Evolutionary conservation across 148 eudicot species (phyloP).

Genomic region (Amaranthus palmeri): DNA sequence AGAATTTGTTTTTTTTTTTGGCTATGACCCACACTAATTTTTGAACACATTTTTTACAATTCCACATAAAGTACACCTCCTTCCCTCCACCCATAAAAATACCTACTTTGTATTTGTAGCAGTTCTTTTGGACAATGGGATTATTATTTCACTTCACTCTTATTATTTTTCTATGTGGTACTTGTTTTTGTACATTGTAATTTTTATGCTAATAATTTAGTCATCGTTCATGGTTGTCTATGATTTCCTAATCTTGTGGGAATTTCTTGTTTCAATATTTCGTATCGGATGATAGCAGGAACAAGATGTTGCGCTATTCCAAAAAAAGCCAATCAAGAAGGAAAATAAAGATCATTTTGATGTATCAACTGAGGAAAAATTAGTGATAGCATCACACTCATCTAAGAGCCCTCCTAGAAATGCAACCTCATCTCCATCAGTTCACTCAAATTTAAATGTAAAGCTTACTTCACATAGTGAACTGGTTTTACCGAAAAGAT

Average conservation of each 20-base stretch:
- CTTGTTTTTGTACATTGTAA: too few relatives aligned
- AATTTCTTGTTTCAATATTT: neutral
- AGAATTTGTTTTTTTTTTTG: too few relatives aligned
- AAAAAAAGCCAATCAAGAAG: conserved; percentile 39
- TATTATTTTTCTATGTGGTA: too few relatives aligned
- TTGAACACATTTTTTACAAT: too few relatives aligned
- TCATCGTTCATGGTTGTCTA: neutral
- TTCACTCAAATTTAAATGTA: conserved; percentile 29
- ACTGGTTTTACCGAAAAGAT: conserved; percentile 32
- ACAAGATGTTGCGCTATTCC: conserved; percentile 41
- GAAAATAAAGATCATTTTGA: conserved; percentile 37
- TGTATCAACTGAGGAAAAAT: conserved; percentile 33
- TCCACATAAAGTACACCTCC: too few relatives aligned
- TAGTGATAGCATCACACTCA: conserved; percentile 20
- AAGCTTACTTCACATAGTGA: conserved; percentile 27
- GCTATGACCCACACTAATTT: too few relatives aligned
- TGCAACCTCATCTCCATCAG: conserved; percentile 12
- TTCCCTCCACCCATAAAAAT: too few relatives aligned
- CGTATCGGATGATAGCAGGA: conserved; percentile 25
- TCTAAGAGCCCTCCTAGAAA: conserved; percentile 49
- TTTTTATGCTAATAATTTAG: neutral
- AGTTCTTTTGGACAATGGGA: too few relatives aligned
- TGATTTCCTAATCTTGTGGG: neutral
- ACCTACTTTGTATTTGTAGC: too few relatives aligned
- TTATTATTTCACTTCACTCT: too few relatives aligned